Conservation (phyloP, 306 rosid genomes). For the Casuarina cunninghamiana region DNA sequence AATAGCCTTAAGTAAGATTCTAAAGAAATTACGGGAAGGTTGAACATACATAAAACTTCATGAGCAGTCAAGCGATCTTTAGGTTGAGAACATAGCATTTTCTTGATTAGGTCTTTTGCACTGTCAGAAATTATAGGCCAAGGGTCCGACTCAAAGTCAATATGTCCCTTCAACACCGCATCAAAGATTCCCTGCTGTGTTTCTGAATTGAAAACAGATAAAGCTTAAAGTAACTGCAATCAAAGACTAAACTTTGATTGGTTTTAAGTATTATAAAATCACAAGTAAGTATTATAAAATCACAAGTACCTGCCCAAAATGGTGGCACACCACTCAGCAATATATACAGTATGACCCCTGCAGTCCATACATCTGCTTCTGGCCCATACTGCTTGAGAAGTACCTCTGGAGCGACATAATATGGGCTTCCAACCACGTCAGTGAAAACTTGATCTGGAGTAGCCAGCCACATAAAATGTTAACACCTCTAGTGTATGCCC, state of each 20-base stretch:
- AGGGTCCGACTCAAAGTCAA: constrained; percentile 92
- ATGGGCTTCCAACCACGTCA: constrained; percentile 96
- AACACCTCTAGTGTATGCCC: constrained; percentile 12
- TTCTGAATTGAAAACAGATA: constrained; percentile 59
- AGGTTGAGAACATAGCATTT: constrained; percentile 83
- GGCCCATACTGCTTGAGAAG: constrained; percentile 94
- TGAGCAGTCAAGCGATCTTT: constrained; percentile 84
- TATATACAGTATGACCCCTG: constrained; percentile 88
- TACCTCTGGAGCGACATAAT: constrained; percentile 98
- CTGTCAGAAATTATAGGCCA: constrained; percentile 91
- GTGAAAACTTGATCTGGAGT: constrained; percentile 82
- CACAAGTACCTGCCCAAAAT: constrained; percentile 82
- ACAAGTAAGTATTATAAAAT: constrained; percentile 26
- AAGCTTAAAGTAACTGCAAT: constrained; percentile 32
- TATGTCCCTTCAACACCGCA: constrained; percentile 89
- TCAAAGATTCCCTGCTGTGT: constrained; percentile 97
- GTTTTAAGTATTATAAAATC: constrained; percentile 1
- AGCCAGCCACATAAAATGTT: constrained; percentile 24
- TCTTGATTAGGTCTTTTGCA: constrained; percentile 78
- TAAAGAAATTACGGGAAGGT: constrained; percentile 27
- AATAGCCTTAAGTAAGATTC: background rate
- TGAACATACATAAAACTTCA: constrained; percentile 82
- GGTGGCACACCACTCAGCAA: constrained; percentile 95
- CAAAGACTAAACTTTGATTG: constrained; percentile 15
- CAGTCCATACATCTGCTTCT: constrained; percentile 96